phyloP scores from a whole-genome alignment of 1,284 basidiomycete species.

The Trichosporon faecale region DNA sequence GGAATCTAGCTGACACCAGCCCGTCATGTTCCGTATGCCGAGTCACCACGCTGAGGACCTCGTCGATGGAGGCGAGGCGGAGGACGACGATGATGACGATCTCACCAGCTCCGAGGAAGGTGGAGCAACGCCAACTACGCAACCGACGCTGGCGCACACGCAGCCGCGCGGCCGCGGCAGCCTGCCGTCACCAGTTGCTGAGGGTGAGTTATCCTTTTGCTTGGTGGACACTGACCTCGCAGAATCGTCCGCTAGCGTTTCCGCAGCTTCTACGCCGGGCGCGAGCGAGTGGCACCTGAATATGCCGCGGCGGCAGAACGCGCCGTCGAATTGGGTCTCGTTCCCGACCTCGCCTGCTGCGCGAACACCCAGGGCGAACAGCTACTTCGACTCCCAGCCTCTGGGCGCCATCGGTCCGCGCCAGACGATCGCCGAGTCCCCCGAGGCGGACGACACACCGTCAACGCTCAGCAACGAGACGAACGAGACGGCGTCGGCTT shows the following conservation, averaged over 20 bases:
- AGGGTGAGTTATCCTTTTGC: background rate
- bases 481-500: background rate
- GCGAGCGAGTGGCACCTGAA: slow-evolving; percentile 8
- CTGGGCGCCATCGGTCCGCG: background rate
- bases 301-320: background rate
- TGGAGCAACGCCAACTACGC: background rate
- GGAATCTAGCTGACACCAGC: slow-evolving; percentile 26
- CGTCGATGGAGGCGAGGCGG: slow-evolving; percentile 38
- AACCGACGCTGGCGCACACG: background rate
- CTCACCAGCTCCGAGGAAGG: slow-evolving; percentile 16
- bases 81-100: slow-evolving; percentile 26
- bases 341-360: background rate
- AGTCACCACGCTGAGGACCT: slow-evolving; percentile 16
- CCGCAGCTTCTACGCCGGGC: background rate
- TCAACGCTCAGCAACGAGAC: background rate
- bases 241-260: background rate
- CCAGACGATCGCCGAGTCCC: background rate
- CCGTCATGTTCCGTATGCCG: slow-evolving; percentile 40
- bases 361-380: background rate
- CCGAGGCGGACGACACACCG: background rate
- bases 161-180: slow-evolving; percentile 8
- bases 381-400: background rate
- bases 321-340: background rate
- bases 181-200: background rate
- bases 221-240: background rate